Percentiles rank a stretch among this genome's conserved stretches.
Conservation (phyloP, 108 stramenopile genomes). For the Parmales sp. region DNA sequence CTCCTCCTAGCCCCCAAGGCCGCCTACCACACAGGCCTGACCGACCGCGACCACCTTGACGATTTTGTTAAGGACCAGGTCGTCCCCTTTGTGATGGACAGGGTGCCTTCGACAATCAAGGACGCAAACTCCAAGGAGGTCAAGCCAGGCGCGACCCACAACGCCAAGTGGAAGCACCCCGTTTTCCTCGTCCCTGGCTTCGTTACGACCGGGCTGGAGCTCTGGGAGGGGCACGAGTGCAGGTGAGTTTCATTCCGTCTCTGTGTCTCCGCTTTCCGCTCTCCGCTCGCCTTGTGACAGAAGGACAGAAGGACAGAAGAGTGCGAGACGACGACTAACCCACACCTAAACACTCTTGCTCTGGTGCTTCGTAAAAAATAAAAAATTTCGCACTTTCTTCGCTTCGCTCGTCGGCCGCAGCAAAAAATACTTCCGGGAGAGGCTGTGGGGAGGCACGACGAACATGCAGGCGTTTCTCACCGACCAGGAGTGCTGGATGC, state of each 20-base stretch:
- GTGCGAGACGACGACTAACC: too few species aligned
- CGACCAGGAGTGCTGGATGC: conserved; percentile 63
- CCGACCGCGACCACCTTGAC: neutral
- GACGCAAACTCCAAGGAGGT: neutral
- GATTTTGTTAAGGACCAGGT: neutral
- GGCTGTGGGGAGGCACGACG: conserved; percentile 63
- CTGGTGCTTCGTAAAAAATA: too few species aligned
- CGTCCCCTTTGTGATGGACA: neutral
- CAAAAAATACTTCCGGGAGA: conserved; percentile 62
- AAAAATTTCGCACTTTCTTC: too few species aligned
- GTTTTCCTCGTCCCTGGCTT: conserved; percentile 79
- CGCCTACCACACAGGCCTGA: neutral
- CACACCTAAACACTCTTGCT: too few species aligned
- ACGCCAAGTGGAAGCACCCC: conserved; percentile 59
- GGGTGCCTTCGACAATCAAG: neutral
- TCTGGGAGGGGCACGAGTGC: conserved; percentile 64
- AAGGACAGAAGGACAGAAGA: too few species aligned
- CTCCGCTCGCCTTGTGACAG: too few species aligned
- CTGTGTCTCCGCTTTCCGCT: too few species aligned
- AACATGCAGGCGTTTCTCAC: conserved; percentile 56
- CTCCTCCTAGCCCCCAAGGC: conserved; percentile 8
- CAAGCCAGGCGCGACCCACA: conserved; percentile 14
- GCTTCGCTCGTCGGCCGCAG: too few species aligned
- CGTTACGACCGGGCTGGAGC: conserved; percentile 70
- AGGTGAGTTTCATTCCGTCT: conserved; percentile 15